These are phyloP conservation scores for Aspergillus alliaceus DNA, from an alignment of 2,329 filamentous ascomycete genomes.

Conservation along the genomic window DNA sequence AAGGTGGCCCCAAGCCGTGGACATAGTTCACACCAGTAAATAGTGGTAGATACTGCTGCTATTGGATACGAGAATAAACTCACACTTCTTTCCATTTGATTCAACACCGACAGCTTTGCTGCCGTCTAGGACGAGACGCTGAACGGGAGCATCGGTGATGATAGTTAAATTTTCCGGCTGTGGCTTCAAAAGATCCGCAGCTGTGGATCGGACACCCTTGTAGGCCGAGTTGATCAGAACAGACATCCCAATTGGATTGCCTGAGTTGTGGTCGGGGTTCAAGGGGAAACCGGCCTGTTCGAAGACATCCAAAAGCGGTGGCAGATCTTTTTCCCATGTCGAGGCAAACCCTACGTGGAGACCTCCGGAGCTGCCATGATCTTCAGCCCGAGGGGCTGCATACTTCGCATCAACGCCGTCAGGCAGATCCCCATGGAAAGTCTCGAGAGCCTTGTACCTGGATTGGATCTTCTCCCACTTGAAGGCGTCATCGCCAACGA, in stretches of 20 bases:
- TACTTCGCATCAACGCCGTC: slow-evolving; percentile 46
- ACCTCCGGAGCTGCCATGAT: slow-evolving; percentile 53
- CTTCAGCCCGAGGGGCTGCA: slow-evolving; percentile 41
- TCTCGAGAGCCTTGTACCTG: slow-evolving; percentile 56
- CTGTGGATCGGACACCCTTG: slow-evolving; percentile 52
- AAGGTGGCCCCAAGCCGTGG: too few relatives aligned
- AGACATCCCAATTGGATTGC: slow-evolving; percentile 58
- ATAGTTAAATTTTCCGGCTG: slow-evolving; percentile 55
- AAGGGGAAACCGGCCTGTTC: slow-evolving; percentile 50
- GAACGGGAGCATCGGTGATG: slow-evolving; percentile 50
- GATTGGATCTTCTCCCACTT: slow-evolving; percentile 54
- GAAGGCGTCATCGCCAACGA: slow-evolving; percentile 58
- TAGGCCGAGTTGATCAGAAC: slow-evolving; percentile 52
- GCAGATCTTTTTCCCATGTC: slow-evolving; percentile 53
- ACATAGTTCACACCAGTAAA: too few relatives aligned
- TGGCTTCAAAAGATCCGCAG: slow-evolving; percentile 49
- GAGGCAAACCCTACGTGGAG: slow-evolving; percentile 51
- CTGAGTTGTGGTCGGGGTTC: slow-evolving; percentile 60
- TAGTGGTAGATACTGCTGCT: too few relatives aligned
- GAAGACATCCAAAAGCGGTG: slow-evolving; percentile 48
- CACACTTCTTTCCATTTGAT: slow-evolving; percentile 42
- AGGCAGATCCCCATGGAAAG: slow-evolving; percentile 48
- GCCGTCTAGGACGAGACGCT: slow-evolving; percentile 49
- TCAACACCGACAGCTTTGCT: slow-evolving; percentile 49
- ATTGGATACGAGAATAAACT: slow-evolving; percentile 13